These are phyloP conservation scores for Rhinocladiella mackenziei DNA, from an alignment of 2,329 filamentous ascomycete species.

Conservation along the genomic window DNA sequence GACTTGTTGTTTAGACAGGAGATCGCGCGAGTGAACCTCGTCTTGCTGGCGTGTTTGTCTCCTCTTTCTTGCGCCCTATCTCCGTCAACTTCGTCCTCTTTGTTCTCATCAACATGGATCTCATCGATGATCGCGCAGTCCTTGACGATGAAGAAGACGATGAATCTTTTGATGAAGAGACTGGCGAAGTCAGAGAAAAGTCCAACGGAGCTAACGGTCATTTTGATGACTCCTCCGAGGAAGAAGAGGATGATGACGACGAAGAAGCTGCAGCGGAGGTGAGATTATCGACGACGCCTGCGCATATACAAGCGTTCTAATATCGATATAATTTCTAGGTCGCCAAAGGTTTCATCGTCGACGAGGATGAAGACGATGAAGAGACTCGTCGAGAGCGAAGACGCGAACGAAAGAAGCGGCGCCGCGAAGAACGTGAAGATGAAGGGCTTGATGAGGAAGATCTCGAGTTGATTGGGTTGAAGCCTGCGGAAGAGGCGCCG, in stretches of 20 bases:
- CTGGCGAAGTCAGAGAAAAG: constrained; percentile 53
- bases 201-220: constrained; percentile 41
- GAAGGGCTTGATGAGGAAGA: constrained; percentile 89
- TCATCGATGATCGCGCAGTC: constrained; percentile 82
- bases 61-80: too few species aligned
- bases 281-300: constrained; percentile 32
- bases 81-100: not conserved
- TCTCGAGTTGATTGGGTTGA: constrained; percentile 78
- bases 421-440: constrained; percentile 73
- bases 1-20: not conserved
- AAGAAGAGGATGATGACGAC: constrained; percentile 88
- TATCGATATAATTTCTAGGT: too few species aligned
- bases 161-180: constrained; percentile 75
- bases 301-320: too few species aligned
- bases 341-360: constrained; percentile 91
- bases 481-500: constrained; percentile 55
- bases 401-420: constrained; percentile 70
- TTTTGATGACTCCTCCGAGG: constrained; percentile 82
- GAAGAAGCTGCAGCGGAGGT: constrained; percentile 79
- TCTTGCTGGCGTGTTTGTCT: too few species aligned
- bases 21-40: too few species aligned
- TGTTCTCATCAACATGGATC: constrained; percentile 20
- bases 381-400: constrained; percentile 62
- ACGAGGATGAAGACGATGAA: constrained; percentile 81
- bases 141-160: constrained; percentile 82